phyloP scores from a whole-genome alignment of 2,329 filamentous ascomycete genomes.

The Colletotrichum sansevieriae region DNA sequence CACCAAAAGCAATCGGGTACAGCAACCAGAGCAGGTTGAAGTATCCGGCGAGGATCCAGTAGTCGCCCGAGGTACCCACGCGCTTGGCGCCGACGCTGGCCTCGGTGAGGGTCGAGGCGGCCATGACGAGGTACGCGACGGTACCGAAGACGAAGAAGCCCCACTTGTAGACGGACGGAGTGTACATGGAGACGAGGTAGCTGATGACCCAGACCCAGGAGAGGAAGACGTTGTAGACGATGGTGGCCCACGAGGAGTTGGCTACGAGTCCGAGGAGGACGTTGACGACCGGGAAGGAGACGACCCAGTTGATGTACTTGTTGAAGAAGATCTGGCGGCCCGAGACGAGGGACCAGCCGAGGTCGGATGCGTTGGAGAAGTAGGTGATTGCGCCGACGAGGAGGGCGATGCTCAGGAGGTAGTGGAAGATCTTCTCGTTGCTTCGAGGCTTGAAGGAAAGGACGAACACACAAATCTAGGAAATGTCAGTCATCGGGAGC shows the following conservation, averaged over 20 bases:
- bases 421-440: constrained; percentile 69
- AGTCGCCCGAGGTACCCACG: constrained; percentile 59
- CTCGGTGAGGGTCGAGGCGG: constrained; percentile 57
- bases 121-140: constrained; percentile 60
- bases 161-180: constrained; percentile 66
- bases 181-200: constrained; percentile 64
- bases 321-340: constrained; percentile 68
- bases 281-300: constrained; percentile 60
- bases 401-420: constrained; percentile 63
- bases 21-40: constrained; percentile 65
- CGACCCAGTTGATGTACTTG: constrained; percentile 68
- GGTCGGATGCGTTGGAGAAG: constrained; percentile 65
- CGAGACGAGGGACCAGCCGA: constrained; percentile 58
- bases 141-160: constrained; percentile 69
- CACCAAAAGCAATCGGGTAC: constrained; percentile 67
- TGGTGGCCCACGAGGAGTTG: constrained; percentile 68
- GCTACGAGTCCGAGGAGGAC: constrained; percentile 64
- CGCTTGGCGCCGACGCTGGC: constrained; percentile 55
- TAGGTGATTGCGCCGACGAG: constrained; percentile 64
- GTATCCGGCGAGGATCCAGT: constrained; percentile 60
- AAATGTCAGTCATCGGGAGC: constrained; percentile 35
- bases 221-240: constrained; percentile 63
- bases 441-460: constrained; percentile 58
- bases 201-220: constrained; percentile 65
- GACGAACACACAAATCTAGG: constrained; percentile 56